Conservation (phyloP, 108 stramenopile species). For the Nitzschia inconspicua region DNA sequence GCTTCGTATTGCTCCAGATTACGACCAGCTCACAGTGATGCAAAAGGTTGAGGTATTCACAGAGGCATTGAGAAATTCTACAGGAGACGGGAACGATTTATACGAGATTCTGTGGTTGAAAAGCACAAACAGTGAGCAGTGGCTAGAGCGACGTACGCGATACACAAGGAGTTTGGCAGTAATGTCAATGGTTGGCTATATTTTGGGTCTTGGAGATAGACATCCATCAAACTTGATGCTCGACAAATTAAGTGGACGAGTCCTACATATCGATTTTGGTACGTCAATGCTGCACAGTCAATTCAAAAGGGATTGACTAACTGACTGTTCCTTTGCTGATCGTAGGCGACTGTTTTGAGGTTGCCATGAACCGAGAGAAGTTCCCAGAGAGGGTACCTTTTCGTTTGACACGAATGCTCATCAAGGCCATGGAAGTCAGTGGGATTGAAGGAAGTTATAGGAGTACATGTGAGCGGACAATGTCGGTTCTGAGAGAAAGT, state of each 20-base stretch:
- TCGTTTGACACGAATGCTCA: conserved; percentile 98
- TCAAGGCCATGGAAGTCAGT: conserved; percentile 98
- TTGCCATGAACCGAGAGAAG: conserved; percentile 97
- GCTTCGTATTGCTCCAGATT: conserved; percentile 85
- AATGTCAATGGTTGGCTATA: conserved; percentile 99
- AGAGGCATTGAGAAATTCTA: conserved; percentile 80
- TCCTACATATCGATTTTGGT: conserved; percentile 95
- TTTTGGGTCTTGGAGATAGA: conserved; percentile 89
- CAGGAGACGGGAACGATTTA: conserved; percentile 90
- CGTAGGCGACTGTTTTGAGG: conserved; percentile 94
- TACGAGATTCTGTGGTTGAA: conserved; percentile 96
- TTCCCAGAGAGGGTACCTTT: conserved; percentile 99
- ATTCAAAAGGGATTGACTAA: not conserved
- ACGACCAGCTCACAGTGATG: conserved; percentile 91
- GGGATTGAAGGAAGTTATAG: conserved; percentile 98
- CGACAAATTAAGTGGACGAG: conserved; percentile 89
- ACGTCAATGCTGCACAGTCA: conserved; percentile 17
- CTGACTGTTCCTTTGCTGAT: not conserved
- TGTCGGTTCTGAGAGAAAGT: conserved; percentile 94
- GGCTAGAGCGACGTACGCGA: conserved; percentile 95
- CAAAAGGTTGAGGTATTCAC: conserved; percentile 98
- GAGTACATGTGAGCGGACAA: conserved; percentile 94
- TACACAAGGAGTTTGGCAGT: conserved; percentile 97
- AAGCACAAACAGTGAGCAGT: conserved; percentile 92
- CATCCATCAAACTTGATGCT: conserved; percentile 93